These are phyloP conservation scores for Endocalyx cinctus DNA, from an alignment of 2,329 filamentous ascomycete species.

Conservation along the genomic window DNA sequence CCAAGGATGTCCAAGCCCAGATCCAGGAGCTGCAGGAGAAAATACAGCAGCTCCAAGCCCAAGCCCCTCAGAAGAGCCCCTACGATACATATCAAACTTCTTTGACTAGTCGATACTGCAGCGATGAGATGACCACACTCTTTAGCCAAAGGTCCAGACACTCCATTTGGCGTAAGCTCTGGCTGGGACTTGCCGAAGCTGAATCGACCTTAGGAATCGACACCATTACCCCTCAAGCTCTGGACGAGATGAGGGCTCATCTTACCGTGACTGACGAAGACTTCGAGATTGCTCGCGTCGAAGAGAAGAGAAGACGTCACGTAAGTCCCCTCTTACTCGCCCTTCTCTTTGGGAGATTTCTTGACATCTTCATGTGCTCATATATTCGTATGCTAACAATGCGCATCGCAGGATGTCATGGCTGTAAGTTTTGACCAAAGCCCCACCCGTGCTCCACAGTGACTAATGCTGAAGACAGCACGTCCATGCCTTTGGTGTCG, in stretches of 20 bases:
- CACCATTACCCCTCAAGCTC: constrained; percentile 65
- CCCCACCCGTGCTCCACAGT: too few relatives aligned
- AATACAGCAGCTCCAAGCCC: constrained; percentile 7
- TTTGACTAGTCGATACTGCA: constrained; percentile 69
- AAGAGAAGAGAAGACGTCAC: constrained; percentile 70
- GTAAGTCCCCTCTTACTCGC: constrained; percentile 25
- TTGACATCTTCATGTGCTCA: too few relatives aligned
- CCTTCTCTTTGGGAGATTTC: too few relatives aligned
- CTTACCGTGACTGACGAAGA: constrained; percentile 72
- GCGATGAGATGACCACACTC: constrained; percentile 69
- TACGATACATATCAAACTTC: constrained; percentile 62
- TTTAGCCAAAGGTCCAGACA: constrained; percentile 75
- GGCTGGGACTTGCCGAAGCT: constrained; percentile 77
- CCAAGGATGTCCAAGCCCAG: too few relatives aligned
- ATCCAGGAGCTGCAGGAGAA: constrained; percentile 9
- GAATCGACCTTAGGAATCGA: constrained; percentile 76
- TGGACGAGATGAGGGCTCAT: constrained; percentile 72
- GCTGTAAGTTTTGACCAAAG: constrained; percentile 45
- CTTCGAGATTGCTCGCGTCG: constrained; percentile 68
- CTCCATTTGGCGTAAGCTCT: constrained; percentile 75
- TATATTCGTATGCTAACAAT: too few relatives aligned
- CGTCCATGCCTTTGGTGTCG: constrained; percentile 69
- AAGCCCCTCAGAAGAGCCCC: too few relatives aligned
- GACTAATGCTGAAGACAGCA: constrained; percentile 41
- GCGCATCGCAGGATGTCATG: constrained; percentile 56